Evolutionary conservation across 352 stramenopile genomes (phyloP).

Genomic region (Phytophthora fragariae): DNA sequence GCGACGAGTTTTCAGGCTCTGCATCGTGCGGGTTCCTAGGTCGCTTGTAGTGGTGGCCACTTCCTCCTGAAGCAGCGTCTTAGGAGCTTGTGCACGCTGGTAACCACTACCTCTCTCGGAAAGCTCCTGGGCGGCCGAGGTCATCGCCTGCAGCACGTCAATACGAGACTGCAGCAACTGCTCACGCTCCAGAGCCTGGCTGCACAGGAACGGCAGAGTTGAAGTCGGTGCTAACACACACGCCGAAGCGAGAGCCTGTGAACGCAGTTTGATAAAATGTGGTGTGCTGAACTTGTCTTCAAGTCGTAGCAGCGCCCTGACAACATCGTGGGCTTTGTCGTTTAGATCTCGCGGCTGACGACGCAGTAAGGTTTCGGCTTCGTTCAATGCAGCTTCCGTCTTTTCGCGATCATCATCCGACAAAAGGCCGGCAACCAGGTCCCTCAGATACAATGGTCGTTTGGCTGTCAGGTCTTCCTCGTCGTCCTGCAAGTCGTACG

Average conservation of each 20-base stretch:
- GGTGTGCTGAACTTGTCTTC: slow-evolving; percentile 79
- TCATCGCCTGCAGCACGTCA: slow-evolving; percentile 69
- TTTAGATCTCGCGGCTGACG: slow-evolving; percentile 67
- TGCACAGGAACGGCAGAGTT: slow-evolving; percentile 64
- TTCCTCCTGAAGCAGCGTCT: slow-evolving; percentile 55
- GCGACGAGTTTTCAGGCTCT: slow-evolving; percentile 67
- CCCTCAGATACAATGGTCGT: slow-evolving; percentile 78
- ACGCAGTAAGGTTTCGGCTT: slow-evolving; percentile 65
- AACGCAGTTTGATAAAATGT: slow-evolving; percentile 58
- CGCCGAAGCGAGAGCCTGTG: slow-evolving; percentile 54
- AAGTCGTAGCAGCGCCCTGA: slow-evolving; percentile 64
- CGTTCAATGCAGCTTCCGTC: slow-evolving; percentile 56
- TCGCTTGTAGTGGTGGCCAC: slow-evolving; percentile 19
- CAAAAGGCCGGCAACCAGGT: slow-evolving; percentile 61
- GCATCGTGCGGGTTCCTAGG: slow-evolving; percentile 53
- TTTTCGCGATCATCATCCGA: slow-evolving; percentile 70
- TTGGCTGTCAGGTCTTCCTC: slow-evolving; percentile 69
- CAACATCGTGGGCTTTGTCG: slow-evolving; percentile 61
- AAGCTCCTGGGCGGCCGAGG: slow-evolving; percentile 63
- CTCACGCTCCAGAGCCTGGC: slow-evolving; percentile 74
- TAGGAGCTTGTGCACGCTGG: slow-evolving; percentile 24
- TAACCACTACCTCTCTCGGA: slow-evolving; percentile 53
- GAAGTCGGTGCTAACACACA: slow-evolving; percentile 55
- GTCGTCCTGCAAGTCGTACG: slow-evolving; percentile 74
- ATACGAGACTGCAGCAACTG: slow-evolving; percentile 80